phyloP scores from a whole-genome alignment of 768 basidiomycete species.

The Leucosporidium scottii region DNA sequence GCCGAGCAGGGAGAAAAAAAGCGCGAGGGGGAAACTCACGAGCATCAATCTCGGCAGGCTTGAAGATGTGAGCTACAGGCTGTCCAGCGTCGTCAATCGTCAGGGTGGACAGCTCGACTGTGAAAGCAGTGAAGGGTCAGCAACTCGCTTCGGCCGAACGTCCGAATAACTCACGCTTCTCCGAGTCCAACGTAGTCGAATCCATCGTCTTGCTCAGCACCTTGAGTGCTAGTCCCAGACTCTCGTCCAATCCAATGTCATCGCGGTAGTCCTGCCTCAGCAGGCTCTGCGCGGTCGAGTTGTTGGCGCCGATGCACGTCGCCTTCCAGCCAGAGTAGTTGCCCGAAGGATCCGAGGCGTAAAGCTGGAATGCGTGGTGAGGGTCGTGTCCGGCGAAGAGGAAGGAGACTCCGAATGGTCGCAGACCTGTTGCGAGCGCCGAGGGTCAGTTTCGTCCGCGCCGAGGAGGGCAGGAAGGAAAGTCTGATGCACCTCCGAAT shows the following conservation, averaged over 20 bases:
- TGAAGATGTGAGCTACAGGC: constrained; percentile 37
- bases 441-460: neutral
- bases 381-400: constrained; percentile 96
- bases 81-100: constrained; percentile 57
- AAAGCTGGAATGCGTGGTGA: constrained; percentile 92
- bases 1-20: neutral
- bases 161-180: constrained; percentile 64
- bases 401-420: constrained; percentile 95
- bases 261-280: constrained; percentile 99
- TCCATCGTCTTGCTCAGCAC: constrained; percentile 99
- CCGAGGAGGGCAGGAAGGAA: neutral
- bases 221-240: constrained; percentile 80
- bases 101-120: constrained; percentile 94
- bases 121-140: constrained; percentile 14
- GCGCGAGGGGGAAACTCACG: constrained; percentile 1
- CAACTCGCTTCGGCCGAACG: neutral
- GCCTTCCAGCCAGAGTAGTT: constrained; percentile 99
- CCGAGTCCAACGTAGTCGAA: constrained; percentile 88
- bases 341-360: constrained; percentile 95
- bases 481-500: constrained; percentile 63
- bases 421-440: constrained; percentile 58
- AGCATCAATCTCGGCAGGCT: constrained; percentile 39
- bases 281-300: constrained; percentile 86
- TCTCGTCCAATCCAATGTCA: constrained; percentile 81
- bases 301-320: constrained; percentile 97